Conservation (phyloP, 2,329 filamentous ascomycete genomes). For the Aspergillus bombycis region DNA sequence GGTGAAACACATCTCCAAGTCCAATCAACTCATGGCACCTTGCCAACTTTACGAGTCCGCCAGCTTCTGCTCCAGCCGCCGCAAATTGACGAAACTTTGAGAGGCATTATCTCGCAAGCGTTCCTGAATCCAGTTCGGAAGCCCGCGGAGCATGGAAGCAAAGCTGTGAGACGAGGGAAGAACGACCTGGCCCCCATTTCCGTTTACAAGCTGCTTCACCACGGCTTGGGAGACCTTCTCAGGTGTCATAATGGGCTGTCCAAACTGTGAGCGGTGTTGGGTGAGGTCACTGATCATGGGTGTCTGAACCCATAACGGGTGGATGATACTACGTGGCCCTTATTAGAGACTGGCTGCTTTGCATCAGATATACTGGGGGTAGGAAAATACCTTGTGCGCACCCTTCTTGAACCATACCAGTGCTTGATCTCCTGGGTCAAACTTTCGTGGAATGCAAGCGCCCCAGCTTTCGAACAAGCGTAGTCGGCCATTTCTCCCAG, state of each 20-base stretch:
- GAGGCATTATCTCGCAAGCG: background rate
- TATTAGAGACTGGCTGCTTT: constrained; percentile 23
- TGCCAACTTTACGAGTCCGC: background rate
- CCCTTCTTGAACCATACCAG: constrained; percentile 39
- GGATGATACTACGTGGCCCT: constrained; percentile 13
- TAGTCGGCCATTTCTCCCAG: constrained; percentile 57
- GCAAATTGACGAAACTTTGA: background rate
- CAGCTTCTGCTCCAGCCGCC: background rate
- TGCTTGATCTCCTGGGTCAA: constrained; percentile 41
- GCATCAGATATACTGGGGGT: background rate
- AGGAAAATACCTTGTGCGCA: constrained; percentile 38
- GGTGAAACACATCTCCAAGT: background rate
- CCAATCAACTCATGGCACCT: background rate
- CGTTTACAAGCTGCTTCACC: constrained; percentile 53
- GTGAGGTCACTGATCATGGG: constrained; percentile 46
- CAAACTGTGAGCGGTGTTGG: constrained; percentile 30
- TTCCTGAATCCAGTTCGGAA: background rate
- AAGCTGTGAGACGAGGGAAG: constrained; percentile 44
- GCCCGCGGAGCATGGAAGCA: background rate
- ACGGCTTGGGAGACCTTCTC: constrained; percentile 51
- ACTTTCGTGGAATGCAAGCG: constrained; percentile 58
- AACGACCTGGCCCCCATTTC: constrained; percentile 53
- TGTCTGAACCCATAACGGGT: constrained; percentile 52
- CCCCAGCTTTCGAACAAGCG: constrained; percentile 54
- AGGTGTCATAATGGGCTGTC: constrained; percentile 38